Evolutionary conservation across 106 monocot species (phyloP).

Genomic region (Apostasia ramifera): DNA sequence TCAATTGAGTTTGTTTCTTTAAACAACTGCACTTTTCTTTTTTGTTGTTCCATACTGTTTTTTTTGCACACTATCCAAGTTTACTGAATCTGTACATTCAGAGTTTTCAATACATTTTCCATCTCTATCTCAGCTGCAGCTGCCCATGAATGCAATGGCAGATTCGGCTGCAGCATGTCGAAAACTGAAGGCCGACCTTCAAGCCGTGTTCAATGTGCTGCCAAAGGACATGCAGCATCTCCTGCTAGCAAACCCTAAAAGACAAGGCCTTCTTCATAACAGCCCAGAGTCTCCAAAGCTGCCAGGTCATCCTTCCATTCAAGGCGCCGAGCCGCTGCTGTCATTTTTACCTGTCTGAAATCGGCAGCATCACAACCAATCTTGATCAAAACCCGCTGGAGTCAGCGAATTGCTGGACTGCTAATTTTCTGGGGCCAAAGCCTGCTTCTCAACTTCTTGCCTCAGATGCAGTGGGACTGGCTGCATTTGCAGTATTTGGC

Average conservation of each 20-base stretch:
- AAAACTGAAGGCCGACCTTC: conserved; percentile 77
- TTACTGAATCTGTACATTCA: no score
- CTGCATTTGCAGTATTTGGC: neutral
- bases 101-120: no score
- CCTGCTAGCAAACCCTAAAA: conserved; percentile 65
- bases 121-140: conserved; percentile 17
- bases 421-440: no score
- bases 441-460: neutral
- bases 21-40: no score
- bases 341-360: conserved; percentile 11
- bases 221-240: conserved; percentile 90
- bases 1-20: no score
- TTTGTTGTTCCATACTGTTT: no score
- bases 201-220: conserved; percentile 63
- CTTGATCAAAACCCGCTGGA: neutral
- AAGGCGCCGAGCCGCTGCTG: conserved; percentile 1
- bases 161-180: conserved; percentile 46
- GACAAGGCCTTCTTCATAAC: conserved; percentile 46
- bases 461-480: neutral
- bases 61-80: no score
- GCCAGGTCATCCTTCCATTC: conserved; percentile 21
- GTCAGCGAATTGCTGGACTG: neutral
- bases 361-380: neutral
- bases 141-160: conserved; percentile 25
- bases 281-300: conserved; percentile 17